A percentile compares a stretch with the other conserved stretches of the same genome.
Evolutionary conservation across 129 eudicot species (phyloP).

Genomic region (Saposhnikovia divaricata): DNA sequence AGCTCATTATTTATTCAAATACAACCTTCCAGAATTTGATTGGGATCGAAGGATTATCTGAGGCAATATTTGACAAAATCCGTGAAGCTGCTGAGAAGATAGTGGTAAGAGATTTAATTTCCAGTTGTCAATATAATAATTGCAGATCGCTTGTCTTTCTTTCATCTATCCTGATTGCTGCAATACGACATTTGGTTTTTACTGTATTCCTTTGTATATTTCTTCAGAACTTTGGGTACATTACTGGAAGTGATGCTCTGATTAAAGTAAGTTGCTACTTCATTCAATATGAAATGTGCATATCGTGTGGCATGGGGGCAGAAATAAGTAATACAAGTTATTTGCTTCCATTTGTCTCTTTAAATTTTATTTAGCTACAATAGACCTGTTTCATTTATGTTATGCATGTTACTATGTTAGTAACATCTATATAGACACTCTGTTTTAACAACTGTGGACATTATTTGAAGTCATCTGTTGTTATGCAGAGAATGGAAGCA

Average conservation of each 20-base stretch:
- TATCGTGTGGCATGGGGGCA: neutral
- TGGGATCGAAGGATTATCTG: no score
- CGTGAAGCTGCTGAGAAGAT: no score
- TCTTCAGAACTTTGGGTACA: constrained; percentile 82
- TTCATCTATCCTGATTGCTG: no score
- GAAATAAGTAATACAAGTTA: neutral
- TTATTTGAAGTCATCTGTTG: constrained; percentile 15
- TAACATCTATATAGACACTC: neutral
- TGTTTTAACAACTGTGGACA: constrained; percentile 4
- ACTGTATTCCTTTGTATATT: neutral
- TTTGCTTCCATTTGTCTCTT: neutral
- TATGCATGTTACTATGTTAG: neutral
- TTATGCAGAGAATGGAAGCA: no score
- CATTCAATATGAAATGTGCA: neutral
- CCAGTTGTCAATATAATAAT: no score
- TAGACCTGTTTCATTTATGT: neutral
- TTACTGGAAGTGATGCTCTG: constrained; percentile 92
- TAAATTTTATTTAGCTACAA: neutral
- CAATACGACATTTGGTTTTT: no score
- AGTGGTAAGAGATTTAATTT: no score
- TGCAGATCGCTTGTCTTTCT: no score
- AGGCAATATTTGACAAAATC: no score
- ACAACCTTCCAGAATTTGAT: no score
- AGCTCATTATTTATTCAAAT: no score
- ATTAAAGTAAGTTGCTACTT: constrained; percentile 45